Conservation (phyloP, 768 basidiomycete species). For the Calocybe indica region DNA sequence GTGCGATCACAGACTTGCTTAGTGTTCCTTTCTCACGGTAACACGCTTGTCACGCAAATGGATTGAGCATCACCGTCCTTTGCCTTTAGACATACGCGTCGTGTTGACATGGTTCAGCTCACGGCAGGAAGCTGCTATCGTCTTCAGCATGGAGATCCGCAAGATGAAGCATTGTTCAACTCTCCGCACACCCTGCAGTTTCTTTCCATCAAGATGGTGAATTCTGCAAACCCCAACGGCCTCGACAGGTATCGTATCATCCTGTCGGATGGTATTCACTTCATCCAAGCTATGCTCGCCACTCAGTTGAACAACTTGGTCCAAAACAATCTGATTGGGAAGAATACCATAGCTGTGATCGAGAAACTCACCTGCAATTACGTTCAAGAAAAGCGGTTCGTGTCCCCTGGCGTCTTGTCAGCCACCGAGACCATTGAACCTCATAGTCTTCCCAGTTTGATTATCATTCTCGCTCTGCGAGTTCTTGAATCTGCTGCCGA, state of each 20-base stretch:
- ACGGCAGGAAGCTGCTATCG: constrained; percentile 50
- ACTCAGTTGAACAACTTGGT: constrained; percentile 83
- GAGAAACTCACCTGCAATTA: constrained; percentile 77
- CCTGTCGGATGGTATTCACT: constrained; percentile 83
- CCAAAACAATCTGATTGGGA: constrained; percentile 52
- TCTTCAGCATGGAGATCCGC: constrained; percentile 38
- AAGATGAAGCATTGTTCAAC: constrained; percentile 38
- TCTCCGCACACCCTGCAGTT: constrained; percentile 62
- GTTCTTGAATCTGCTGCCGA: constrained; percentile 45
- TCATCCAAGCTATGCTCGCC: constrained; percentile 91
- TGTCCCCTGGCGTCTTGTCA: constrained; percentile 7
- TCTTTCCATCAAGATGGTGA: constrained; percentile 78
- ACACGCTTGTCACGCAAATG: constrained; percentile 13
- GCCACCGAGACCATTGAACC: no score
- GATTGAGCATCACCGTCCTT: constrained; percentile 5
- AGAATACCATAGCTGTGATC: constrained; percentile 63
- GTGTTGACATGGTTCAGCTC: constrained; percentile 34
- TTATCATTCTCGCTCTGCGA: constrained; percentile 71
- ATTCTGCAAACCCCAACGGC: constrained; percentile 19
- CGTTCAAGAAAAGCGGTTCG: constrained; percentile 80
- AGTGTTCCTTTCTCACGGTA: constrained; percentile 2
- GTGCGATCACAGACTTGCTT: background rate
- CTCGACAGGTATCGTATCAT: constrained; percentile 73
- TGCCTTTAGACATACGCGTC: constrained; percentile 1
- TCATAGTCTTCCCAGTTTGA: constrained; percentile 41